Conservation (phyloP, 2,329 filamentous ascomycete species). For the Mollisia scopiformis region DNA sequence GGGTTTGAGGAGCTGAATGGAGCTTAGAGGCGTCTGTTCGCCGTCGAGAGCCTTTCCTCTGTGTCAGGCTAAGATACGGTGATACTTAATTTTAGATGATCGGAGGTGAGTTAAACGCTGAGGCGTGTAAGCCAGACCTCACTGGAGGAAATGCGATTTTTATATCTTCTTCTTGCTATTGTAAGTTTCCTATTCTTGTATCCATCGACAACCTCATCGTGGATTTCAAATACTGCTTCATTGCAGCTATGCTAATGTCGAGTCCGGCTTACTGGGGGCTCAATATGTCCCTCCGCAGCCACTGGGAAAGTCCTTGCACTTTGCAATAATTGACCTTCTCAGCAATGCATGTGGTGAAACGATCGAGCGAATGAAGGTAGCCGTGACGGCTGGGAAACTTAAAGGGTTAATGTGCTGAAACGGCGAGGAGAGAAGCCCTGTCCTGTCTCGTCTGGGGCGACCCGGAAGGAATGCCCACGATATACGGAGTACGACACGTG, state of each 20-base stretch:
- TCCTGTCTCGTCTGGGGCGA: background rate
- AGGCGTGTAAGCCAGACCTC: conserved; percentile 19
- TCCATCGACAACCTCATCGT: background rate
- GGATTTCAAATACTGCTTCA: conserved; percentile 4
- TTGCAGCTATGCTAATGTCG: background rate
- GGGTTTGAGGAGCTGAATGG: background rate
- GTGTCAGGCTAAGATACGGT: conserved; percentile 2
- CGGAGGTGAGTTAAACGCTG: conserved; percentile 10
- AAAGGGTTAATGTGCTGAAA: background rate
- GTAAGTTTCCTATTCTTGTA: conserved; percentile 1
- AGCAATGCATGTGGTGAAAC: background rate
- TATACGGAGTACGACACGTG: background rate
- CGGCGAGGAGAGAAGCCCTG: background rate
- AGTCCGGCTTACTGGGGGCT: background rate
- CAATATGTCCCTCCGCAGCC: background rate
- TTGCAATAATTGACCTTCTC: background rate
- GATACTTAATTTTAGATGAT: conserved; percentile 17
- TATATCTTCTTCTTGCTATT: background rate
- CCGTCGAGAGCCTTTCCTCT: background rate
- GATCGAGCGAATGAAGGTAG: background rate
- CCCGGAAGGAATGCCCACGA: too few relatives aligned
- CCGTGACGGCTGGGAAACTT: background rate
- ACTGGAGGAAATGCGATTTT: background rate
- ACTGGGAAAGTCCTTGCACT: background rate
- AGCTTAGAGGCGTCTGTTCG: background rate